Evolutionary conservation across 768 basidiomycete species (phyloP).

Genomic region (Harrya chromipes): DNA sequence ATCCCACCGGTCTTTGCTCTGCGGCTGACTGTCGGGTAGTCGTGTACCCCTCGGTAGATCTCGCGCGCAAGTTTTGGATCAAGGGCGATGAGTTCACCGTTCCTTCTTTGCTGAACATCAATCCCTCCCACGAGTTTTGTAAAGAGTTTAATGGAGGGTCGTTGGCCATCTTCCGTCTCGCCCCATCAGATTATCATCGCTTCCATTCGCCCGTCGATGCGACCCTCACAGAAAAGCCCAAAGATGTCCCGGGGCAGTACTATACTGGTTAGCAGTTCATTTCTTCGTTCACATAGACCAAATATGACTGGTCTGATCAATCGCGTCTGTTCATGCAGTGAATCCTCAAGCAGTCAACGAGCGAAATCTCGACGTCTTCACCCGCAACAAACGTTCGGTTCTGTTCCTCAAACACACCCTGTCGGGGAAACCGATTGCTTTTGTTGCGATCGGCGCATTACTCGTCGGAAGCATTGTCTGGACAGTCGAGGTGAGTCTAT

Average conservation of each 20-base stretch:
- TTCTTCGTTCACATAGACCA: neutral
- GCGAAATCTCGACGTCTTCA: constrained; percentile 59
- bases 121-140: constrained; percentile 40
- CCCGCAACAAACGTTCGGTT: constrained; percentile 58
- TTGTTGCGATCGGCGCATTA: constrained; percentile 77
- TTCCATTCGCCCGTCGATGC: constrained; percentile 72
- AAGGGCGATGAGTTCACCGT: constrained; percentile 74
- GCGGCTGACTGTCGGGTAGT: constrained; percentile 75
- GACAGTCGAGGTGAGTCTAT: constrained; percentile 39
- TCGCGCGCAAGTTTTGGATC: constrained; percentile 72
- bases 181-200: constrained; percentile 79
- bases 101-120: constrained; percentile 51
- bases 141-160: constrained; percentile 42
- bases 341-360: constrained; percentile 81
- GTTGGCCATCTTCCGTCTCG: constrained; percentile 71
- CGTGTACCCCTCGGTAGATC: constrained; percentile 55
- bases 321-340: constrained; percentile 35
- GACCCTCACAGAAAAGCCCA: constrained; percentile 39
- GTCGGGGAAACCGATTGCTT: constrained; percentile 52
- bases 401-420: constrained; percentile 47
- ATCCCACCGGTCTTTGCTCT: no score
- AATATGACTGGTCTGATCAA: neutral
- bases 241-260: constrained; percentile 53
- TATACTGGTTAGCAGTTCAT: constrained; percentile 46
- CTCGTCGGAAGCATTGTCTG: constrained; percentile 74